Evolutionary conservation across 2,329 filamentous ascomycete species (phyloP).

Genomic region (Ampelomyces quisqualis): DNA sequence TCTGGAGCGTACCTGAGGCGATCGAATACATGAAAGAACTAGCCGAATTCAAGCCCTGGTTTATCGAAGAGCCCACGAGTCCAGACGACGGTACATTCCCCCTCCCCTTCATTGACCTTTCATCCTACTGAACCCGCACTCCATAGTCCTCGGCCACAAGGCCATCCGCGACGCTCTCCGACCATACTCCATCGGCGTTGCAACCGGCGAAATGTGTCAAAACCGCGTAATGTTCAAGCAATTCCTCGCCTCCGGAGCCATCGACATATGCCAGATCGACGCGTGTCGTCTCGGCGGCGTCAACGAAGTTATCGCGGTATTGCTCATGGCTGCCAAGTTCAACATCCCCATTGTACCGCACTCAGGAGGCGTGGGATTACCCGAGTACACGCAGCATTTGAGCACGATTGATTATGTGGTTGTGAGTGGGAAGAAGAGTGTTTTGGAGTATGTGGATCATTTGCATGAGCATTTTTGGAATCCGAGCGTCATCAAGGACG

Average conservation of each 20-base stretch:
- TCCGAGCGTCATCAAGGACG: conserved; percentile 75
- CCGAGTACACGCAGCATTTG: conserved; percentile 91
- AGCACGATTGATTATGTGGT: conserved; percentile 91
- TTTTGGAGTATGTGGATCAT: conserved; percentile 91
- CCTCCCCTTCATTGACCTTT: background rate
- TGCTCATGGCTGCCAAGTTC: conserved; percentile 80
- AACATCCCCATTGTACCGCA: conserved; percentile 83
- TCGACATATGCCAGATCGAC: conserved; percentile 87
- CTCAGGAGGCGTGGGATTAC: conserved; percentile 83
- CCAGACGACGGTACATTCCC: conserved; percentile 65
- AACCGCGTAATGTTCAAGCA: conserved; percentile 95
- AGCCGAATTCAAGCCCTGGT: conserved; percentile 82
- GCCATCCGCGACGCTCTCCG: conserved; percentile 77
- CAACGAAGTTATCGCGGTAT: conserved; percentile 87
- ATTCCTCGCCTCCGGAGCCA: conserved; percentile 73
- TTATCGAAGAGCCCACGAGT: conserved; percentile 91
- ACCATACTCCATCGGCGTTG: conserved; percentile 75
- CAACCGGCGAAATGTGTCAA: conserved; percentile 93
- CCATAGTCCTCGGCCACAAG: conserved; percentile 74
- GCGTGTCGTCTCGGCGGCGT: conserved; percentile 87
- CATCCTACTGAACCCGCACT: background rate
- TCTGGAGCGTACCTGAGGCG: conserved; percentile 88
- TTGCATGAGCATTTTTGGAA: conserved; percentile 91
- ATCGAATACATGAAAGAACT: conserved; percentile 84
- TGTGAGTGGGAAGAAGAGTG: conserved; percentile 75